A percentile compares a stretch with the other conserved stretches of the same genome.
Evolutionary conservation across 345 rosid species (phyloP).

Genomic region (Murraya koenigii): DNA sequence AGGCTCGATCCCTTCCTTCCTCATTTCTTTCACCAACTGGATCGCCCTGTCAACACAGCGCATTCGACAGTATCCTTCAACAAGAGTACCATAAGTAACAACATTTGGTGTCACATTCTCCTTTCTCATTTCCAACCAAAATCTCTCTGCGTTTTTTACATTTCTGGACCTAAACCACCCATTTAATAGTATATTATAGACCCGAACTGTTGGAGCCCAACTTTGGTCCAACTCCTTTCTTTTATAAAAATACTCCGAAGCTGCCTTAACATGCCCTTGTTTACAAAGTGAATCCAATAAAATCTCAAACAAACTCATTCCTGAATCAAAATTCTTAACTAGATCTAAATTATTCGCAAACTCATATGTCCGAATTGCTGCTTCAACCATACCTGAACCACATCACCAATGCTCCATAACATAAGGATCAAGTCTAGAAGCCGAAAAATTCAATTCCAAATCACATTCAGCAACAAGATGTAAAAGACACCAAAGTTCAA

Average conservation of each 20-base stretch:
- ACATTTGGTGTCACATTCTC: slow-evolving; percentile 52
- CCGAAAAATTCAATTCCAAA: not conserved
- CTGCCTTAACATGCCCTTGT: slow-evolving; percentile 67
- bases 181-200: slow-evolving; percentile 67
- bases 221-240: slow-evolving; percentile 28
- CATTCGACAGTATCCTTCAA: slow-evolving; percentile 81
- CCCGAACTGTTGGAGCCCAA: slow-evolving; percentile 59
- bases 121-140: slow-evolving; percentile 66
- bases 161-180: slow-evolving; percentile 81
- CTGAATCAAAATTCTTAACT: slow-evolving; percentile 30
- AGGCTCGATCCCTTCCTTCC: slow-evolving; percentile 52
- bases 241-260: slow-evolving; percentile 44
- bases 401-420: not conserved
- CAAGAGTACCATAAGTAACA: slow-evolving; percentile 76
- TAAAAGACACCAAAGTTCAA: not conserved
- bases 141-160: slow-evolving; percentile 64
- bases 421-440: slow-evolving; percentile 3
- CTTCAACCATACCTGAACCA: slow-evolving; percentile 55
- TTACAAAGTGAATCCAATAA: slow-evolving; percentile 83
- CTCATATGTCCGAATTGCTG: slow-evolving; percentile 70
- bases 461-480: not conserved
- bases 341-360: slow-evolving; percentile 43
- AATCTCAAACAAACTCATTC: slow-evolving; percentile 48
- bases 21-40: slow-evolving; percentile 67
- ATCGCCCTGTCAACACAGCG: slow-evolving; percentile 60